A percentile compares a stretch with the other conserved stretches of the same genome.
phyloP scores from a whole-genome alignment of 1,284 basidiomycete genomes.

The Somion occarium region DNA sequence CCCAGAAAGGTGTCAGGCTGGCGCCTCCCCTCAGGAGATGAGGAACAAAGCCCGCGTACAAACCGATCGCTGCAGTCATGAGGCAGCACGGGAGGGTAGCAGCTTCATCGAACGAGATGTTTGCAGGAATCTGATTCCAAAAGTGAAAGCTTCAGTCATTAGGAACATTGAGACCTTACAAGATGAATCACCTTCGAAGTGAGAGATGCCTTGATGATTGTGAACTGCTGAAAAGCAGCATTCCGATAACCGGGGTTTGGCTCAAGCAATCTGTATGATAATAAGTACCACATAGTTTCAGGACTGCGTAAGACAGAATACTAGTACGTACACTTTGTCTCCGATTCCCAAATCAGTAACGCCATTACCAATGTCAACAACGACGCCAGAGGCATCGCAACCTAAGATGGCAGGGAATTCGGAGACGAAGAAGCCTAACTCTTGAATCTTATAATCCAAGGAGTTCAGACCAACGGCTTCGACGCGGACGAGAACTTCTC shows the following conservation, averaged over 20 bases:
- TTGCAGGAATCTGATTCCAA: not conserved
- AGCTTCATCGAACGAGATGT: slow-evolving; percentile 3
- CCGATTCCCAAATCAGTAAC: not conserved
- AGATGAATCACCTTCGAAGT: slow-evolving; percentile 35
- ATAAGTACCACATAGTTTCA: not conserved
- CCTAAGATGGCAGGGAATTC: not conserved
- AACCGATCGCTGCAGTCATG: not conserved
- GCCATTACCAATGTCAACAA: not conserved
- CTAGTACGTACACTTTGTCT: slow-evolving; percentile 1
- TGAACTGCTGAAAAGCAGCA: slow-evolving; percentile 48
- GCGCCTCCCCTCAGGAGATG: not conserved
- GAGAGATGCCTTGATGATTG: slow-evolving; percentile 34
- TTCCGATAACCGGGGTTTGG: not conserved
- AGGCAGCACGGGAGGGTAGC: not conserved
- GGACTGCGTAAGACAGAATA: not conserved
- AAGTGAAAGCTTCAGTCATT: not conserved
- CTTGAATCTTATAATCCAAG: slow-evolving; percentile 3
- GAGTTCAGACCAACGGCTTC: slow-evolving; percentile 1
- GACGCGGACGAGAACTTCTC: slow-evolving; percentile 2
- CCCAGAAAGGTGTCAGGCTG: not conserved
- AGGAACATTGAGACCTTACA: not conserved
- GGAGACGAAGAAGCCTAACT: not conserved
- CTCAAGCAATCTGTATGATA: not conserved
- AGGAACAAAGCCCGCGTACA: not conserved
- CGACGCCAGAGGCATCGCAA: slow-evolving; percentile 1